A percentile compares a stretch with the other conserved stretches of the same genome.
phyloP scores from a whole-genome alignment of 345 rosid genomes.

The Lagerstroemia speciosa region DNA sequence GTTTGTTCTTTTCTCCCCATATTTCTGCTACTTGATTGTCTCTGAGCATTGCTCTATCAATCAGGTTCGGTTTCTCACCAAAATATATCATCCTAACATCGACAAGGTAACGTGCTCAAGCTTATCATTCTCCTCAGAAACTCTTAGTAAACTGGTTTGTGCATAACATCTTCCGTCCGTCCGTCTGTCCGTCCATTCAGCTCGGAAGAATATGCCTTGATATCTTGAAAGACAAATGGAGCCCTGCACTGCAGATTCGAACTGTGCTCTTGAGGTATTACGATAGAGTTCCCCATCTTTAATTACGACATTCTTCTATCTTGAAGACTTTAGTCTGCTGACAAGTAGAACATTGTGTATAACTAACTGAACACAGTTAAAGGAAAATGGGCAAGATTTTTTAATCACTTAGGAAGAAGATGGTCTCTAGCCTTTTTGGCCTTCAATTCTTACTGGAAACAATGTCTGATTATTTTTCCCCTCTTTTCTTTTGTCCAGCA shows the following conservation, averaged over 20 bases:
- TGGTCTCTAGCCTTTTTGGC: neutral
- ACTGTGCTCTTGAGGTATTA: conserved; percentile 91
- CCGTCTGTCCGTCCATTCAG: conserved; percentile 39
- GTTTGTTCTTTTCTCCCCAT: neutral
- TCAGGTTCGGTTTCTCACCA: conserved; percentile 97
- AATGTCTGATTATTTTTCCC: neutral
- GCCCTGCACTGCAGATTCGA: conserved; percentile 97
- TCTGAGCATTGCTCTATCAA: conserved; percentile 4
- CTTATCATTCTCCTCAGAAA: neutral
- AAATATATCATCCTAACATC: conserved; percentile 95
- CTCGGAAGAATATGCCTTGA: conserved; percentile 99
- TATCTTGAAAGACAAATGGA: conserved; percentile 98
- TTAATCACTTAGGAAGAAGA: neutral
- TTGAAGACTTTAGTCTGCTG: neutral
- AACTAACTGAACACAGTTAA: neutral
- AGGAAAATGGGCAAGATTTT: neutral
- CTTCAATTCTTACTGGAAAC: neutral
- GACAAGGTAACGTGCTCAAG: conserved; percentile 60
- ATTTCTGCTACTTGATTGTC: neutral
- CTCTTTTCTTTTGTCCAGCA: conserved; percentile 26
- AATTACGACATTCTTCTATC: neutral
- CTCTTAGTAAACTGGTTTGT: neutral
- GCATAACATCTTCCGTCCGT: conserved; percentile 8
- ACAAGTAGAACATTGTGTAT: neutral
- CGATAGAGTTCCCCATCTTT: neutral